A percentile compares a stretch with the other conserved stretches of the same genome.
phyloP scores from a whole-genome alignment of 164 flowering plant genomes.

The grape (Vitis vinifera) region DNA sequence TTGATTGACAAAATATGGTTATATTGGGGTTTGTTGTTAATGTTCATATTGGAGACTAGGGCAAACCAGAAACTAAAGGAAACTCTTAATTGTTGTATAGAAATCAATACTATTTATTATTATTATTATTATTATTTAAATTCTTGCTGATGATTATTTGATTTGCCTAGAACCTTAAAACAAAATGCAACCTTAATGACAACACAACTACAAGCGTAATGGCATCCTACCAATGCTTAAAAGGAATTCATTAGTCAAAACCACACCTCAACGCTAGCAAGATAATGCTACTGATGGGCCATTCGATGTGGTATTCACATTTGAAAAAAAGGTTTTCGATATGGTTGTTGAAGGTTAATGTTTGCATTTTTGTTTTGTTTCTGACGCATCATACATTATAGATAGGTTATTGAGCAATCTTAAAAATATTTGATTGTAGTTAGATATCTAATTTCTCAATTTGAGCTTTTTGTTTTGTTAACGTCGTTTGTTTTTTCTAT shows the following conservation, averaged over 20 bases:
- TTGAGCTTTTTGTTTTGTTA: too few relatives aligned
- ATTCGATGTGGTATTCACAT: slow-evolving; percentile 82
- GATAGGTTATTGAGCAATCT: background rate
- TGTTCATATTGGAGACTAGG: too few relatives aligned
- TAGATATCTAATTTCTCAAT: too few relatives aligned
- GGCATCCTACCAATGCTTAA: slow-evolving; percentile 94
- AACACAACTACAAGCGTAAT: slow-evolving; percentile 76
- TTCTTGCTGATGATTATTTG: too few relatives aligned
- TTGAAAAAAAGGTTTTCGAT: slow-evolving; percentile 96
- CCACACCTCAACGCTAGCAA: slow-evolving; percentile 97
- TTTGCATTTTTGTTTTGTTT: background rate
- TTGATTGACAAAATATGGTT: too few relatives aligned
- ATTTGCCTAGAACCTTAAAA: background rate
- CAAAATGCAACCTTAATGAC: slow-evolving; percentile 22
- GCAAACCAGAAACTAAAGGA: too few relatives aligned
- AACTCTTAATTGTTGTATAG: too few relatives aligned
- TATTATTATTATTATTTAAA: too few relatives aligned
- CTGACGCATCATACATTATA: background rate
- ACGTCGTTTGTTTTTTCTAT: too few relatives aligned
- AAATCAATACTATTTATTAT: too few relatives aligned
- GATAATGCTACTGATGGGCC: slow-evolving; percentile 88
- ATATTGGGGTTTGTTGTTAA: too few relatives aligned
- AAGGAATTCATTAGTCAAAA: slow-evolving; percentile 72
- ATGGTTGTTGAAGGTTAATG: slow-evolving; percentile 80
- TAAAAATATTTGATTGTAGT: too few relatives aligned